phyloP scores from a whole-genome alignment of 2,329 filamentous ascomycete species.

The Drechslerella stenobrocha region DNA sequence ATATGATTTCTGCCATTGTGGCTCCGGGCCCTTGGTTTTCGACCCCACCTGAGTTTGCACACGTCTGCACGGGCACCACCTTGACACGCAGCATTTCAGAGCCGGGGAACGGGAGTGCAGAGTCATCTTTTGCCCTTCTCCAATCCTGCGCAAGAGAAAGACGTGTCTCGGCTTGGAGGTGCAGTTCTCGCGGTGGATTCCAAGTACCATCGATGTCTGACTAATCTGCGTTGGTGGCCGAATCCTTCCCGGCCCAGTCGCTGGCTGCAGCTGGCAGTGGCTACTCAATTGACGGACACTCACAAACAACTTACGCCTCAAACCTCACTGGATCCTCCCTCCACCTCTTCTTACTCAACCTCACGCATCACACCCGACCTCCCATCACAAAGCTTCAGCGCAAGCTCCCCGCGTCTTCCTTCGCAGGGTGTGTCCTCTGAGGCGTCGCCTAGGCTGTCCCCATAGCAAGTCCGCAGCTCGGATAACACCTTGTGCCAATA shows the following conservation, averaged over 20 bases:
- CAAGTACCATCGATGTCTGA: background rate
- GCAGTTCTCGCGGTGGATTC: background rate
- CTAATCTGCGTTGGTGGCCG: constrained; percentile 35
- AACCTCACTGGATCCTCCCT: constrained; percentile 16
- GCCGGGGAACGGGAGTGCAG: background rate
- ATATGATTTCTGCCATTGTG: constrained; percentile 46
- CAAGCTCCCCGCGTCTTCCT: background rate
- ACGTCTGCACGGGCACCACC: constrained; percentile 2
- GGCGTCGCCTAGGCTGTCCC: background rate
- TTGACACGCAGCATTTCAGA: constrained; percentile 12
- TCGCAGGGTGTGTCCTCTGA: background rate
- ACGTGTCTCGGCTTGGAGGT: constrained; percentile 17
- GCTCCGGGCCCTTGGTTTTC: constrained; percentile 38
- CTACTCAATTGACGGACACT: background rate
- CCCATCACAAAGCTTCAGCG: background rate
- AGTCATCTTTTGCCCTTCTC: background rate
- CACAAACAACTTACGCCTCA: constrained; percentile 1
- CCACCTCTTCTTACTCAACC: constrained; percentile 3
- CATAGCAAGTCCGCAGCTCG: background rate
- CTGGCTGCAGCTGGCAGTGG: background rate
- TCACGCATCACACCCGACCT: constrained; percentile 12
- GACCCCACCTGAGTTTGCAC: constrained; percentile 44
- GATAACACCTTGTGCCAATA: constrained; percentile 5
- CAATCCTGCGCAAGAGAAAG: constrained; percentile 14
- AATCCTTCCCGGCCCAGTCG: constrained; percentile 28